phyloP scores from a whole-genome alignment of 495 filamentous ascomycete species.

The Trypethelium eluteriae region DNA sequence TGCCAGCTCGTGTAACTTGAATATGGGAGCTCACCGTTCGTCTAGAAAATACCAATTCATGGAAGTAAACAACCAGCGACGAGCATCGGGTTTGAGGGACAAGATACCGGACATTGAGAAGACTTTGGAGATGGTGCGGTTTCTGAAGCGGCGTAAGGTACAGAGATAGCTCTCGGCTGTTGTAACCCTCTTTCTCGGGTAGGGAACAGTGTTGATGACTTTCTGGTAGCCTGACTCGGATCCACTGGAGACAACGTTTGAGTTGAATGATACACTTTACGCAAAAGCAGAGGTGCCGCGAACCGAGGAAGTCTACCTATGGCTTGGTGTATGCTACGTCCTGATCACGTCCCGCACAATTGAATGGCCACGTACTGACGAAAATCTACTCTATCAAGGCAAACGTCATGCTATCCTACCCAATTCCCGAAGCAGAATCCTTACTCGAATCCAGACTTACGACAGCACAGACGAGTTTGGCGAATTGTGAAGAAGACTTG shows the following conservation, averaged over 20 bases:
- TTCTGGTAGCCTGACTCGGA: constrained; percentile 40
- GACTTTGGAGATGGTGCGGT: constrained; percentile 88
- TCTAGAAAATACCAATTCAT: constrained; percentile 96
- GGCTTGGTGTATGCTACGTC: constrained; percentile 63
- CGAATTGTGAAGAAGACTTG: constrained; percentile 89
- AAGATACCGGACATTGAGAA: constrained; percentile 97
- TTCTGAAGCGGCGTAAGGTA: constrained; percentile 65
- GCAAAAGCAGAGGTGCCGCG: constrained; percentile 74
- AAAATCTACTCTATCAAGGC: constrained; percentile 45
- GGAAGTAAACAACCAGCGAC: constrained; percentile 83
- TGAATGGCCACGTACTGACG: background rate
- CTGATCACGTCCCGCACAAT: background rate
- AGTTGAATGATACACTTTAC: constrained; percentile 92
- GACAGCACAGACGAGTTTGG: constrained; percentile 69
- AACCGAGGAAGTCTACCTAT: constrained; percentile 91
- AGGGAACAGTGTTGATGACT: constrained; percentile 8
- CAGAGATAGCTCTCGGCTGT: background rate
- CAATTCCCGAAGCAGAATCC: constrained; percentile 73
- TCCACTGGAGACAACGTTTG: constrained; percentile 82
- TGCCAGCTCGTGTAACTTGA: background rate
- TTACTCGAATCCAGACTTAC: constrained; percentile 70
- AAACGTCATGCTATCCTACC: constrained; percentile 96
- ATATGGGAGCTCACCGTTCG: background rate
- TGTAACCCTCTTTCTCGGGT: background rate
- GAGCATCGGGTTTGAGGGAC: constrained; percentile 75